Conservation (phyloP, 2,329 filamentous ascomycete genomes). For the Pyricularia grisea region DNA sequence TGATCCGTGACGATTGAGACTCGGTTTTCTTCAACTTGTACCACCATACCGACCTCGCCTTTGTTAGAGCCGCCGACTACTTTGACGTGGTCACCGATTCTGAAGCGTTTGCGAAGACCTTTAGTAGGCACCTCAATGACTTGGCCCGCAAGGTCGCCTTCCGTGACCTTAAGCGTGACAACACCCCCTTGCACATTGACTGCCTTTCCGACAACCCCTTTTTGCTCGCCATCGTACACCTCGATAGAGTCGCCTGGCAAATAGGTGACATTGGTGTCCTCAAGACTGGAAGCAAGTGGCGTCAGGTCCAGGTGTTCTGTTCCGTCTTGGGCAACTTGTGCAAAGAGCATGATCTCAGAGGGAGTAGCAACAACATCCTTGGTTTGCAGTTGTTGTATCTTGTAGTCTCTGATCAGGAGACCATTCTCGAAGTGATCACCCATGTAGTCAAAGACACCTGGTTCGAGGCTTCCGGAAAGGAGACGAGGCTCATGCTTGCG, state of each 20-base stretch:
- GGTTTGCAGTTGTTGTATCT: constrained; percentile 74
- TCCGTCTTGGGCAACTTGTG: constrained; percentile 79
- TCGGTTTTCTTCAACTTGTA: constrained; percentile 83
- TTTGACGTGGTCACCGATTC: constrained; percentile 93
- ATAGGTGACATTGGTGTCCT: constrained; percentile 77
- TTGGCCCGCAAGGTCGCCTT: constrained; percentile 74
- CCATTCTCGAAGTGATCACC: constrained; percentile 87
- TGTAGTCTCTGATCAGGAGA: constrained; percentile 89
- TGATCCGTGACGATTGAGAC: constrained; percentile 92
- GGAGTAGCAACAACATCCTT: constrained; percentile 88
- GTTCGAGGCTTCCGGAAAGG: constrained; percentile 60
- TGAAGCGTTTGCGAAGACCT: constrained; percentile 86
- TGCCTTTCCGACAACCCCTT: constrained; percentile 78
- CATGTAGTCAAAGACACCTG: constrained; percentile 75
- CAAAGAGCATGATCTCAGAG: constrained; percentile 93
- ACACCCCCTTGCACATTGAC: constrained; percentile 85
- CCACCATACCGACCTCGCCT: constrained; percentile 95
- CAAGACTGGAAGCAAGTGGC: constrained; percentile 81
- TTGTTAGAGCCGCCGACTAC: constrained; percentile 85
- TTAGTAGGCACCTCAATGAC: constrained; percentile 88
- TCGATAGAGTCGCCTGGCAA: constrained; percentile 93
- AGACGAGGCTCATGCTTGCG: constrained; percentile 70
- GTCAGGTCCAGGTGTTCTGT: constrained; percentile 85
- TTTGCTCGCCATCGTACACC: constrained; percentile 91
- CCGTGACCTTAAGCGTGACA: constrained; percentile 75